These are phyloP conservation scores for Podaxis sp. DNA, from an alignment of 768 basidiomycete species.

Conservation along the genomic window DNA sequence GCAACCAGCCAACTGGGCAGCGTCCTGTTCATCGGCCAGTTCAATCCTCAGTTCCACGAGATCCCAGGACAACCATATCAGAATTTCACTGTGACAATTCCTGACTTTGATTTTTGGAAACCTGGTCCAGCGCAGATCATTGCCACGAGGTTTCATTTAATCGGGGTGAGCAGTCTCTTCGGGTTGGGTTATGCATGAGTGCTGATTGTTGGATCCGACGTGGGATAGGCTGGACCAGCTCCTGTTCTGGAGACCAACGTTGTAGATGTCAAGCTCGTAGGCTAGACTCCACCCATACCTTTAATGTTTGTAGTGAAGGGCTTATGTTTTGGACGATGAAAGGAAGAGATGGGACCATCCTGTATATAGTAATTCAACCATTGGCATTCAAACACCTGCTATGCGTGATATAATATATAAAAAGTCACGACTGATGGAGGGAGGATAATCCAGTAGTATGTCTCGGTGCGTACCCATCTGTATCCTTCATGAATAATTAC, in stretches of 20 bases:
- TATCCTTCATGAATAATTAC: no score
- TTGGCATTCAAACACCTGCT: no score
- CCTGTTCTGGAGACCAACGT: slow-evolving; percentile 28
- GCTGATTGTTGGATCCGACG: background rate
- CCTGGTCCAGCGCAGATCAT: background rate
- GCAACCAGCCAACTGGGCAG: slow-evolving; percentile 27
- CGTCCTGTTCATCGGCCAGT: slow-evolving; percentile 42
- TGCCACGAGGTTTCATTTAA: slow-evolving; percentile 25
- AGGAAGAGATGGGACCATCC: no score
- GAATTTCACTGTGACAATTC: slow-evolving; percentile 35
- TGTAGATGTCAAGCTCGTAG: slow-evolving; percentile 10
- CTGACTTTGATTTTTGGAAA: background rate
- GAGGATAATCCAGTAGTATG: no score
- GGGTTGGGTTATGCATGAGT: background rate
- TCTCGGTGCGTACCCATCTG: no score
- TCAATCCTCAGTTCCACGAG: slow-evolving; percentile 32
- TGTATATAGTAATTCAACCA: no score
- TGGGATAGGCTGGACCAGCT: slow-evolving; percentile 27
- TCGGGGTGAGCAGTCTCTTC: slow-evolving; percentile 26
- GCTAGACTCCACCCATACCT: background rate
- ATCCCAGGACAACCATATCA: slow-evolving; percentile 36
- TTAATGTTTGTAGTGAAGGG: background rate
- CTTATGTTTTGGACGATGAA: no score
- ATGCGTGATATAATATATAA: no score
- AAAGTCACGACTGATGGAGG: no score